Evolutionary conservation across 176 grass and related monocot species (phyloP).

Genomic region (Eleusine coracana): DNA sequence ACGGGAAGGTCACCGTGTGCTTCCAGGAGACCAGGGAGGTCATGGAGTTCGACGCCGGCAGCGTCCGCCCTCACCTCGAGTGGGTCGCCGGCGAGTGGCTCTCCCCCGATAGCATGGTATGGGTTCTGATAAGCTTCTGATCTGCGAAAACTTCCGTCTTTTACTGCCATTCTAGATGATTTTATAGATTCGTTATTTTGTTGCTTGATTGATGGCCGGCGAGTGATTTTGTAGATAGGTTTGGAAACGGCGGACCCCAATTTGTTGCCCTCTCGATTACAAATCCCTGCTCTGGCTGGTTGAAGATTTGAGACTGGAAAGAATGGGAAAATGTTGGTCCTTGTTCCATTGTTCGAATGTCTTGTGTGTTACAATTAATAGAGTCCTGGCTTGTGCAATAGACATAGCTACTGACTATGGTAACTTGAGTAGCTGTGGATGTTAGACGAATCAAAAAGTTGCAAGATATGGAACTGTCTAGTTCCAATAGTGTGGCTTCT

Average conservation of each 20-base stretch:
- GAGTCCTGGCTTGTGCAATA: background rate
- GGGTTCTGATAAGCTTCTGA: background rate
- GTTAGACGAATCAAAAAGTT: background rate
- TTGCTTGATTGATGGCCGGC: background rate
- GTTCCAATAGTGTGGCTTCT: background rate
- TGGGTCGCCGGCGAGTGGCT: constrained; percentile 61
- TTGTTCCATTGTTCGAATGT: background rate
- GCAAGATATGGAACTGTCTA: background rate
- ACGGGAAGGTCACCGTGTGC: constrained; percentile 40
- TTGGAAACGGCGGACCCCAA: too few relatives aligned
- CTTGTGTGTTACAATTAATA: too few relatives aligned
- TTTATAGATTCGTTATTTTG: background rate
- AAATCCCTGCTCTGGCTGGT: background rate
- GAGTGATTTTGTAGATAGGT: background rate
- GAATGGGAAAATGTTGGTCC: background rate
- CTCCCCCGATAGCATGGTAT: constrained; percentile 55
- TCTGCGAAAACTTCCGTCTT: background rate
- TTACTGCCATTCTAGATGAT: background rate
- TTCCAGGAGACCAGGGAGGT: constrained; percentile 59
- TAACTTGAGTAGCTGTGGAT: constrained; percentile 5
- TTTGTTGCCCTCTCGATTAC: background rate
- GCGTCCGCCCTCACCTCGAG: constrained; percentile 66
- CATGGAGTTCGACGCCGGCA: constrained; percentile 28
- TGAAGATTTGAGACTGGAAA: background rate
- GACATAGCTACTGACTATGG: background rate